Conservation (phyloP, 2,329 filamentous ascomycete species). For the Fusarium sacchari region DNA sequence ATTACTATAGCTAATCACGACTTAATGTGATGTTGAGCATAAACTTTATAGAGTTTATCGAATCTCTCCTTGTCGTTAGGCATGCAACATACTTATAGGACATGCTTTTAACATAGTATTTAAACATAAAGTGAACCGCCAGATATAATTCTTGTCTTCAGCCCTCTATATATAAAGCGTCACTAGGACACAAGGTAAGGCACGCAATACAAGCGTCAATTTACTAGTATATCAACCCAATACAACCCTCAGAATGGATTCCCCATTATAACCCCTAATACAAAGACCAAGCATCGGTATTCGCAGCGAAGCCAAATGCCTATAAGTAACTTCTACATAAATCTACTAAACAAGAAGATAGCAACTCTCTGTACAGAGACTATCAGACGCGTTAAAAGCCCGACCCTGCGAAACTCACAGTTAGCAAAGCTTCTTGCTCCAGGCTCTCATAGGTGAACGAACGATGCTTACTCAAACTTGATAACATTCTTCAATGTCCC, state of each 20-base stretch:
- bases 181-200: neutral
- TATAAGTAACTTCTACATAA: neutral
- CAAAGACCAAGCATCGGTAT: fast-evolving
- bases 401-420: fast-evolving
- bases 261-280: no score
- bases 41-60: neutral
- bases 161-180: neutral
- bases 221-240: fast-evolving
- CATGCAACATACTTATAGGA: neutral
- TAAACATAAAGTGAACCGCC: fast-evolving
- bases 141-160: fast-evolving
- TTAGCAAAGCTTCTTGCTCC: neutral
- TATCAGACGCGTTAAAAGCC: neutral
- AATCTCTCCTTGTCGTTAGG: neutral
- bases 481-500: neutral
- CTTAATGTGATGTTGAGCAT: neutral
- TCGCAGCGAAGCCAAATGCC: fast-evolving
- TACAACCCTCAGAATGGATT: neutral
- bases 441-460: neutral
- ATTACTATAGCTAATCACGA: no score
- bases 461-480: neutral
- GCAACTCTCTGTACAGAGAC: neutral
- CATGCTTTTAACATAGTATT: fast-evolving
- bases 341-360: neutral
- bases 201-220: neutral